Conservation (phyloP, 805 yeast species). For the Lipomyces kockii region DNA sequence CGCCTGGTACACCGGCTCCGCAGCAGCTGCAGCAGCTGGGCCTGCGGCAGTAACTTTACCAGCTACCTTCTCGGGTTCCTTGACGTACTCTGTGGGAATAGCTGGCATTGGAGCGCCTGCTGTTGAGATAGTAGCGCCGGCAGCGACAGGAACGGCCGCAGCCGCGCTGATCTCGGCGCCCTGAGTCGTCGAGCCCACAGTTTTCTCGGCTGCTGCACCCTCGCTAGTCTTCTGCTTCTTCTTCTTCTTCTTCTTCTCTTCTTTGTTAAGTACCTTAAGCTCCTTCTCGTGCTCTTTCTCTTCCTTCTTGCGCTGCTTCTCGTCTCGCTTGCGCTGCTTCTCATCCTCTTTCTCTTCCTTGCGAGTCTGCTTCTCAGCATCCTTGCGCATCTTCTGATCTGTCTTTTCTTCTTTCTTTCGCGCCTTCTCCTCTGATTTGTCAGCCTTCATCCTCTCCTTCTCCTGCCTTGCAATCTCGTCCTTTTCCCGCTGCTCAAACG, state of each 20-base stretch:
- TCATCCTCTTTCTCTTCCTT: conserved; percentile 1
- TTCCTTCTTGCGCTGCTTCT: neutral
- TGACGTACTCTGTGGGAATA: neutral
- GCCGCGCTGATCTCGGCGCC: neutral
- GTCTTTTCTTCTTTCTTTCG: conserved; percentile 27
- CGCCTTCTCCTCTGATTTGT: conserved; percentile 34
- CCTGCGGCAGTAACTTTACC: neutral
- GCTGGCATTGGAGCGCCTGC: neutral
- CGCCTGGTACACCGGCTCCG: neutral
- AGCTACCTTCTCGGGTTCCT: too few species aligned
- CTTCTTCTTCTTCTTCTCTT: conserved; percentile 6
- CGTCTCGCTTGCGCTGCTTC: neutral
- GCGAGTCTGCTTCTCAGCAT: conserved; percentile 8
- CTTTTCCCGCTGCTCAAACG: conserved; percentile 63
- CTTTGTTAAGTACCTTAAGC: conserved; percentile 6
- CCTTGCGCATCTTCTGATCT: conserved; percentile 15
- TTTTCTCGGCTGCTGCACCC: neutral
- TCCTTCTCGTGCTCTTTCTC: conserved; percentile 7
- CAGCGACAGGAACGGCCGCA: neutral
- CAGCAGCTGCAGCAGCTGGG: neutral
- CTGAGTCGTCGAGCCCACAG: neutral
- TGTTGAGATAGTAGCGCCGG: neutral
- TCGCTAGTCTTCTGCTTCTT: neutral
- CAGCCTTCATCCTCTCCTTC: conserved; percentile 34
- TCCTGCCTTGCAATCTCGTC: conserved; percentile 37